phyloP scores from a whole-genome alignment of 2,329 filamentous ascomycete species.

The Thielaviopsis populi region DNA sequence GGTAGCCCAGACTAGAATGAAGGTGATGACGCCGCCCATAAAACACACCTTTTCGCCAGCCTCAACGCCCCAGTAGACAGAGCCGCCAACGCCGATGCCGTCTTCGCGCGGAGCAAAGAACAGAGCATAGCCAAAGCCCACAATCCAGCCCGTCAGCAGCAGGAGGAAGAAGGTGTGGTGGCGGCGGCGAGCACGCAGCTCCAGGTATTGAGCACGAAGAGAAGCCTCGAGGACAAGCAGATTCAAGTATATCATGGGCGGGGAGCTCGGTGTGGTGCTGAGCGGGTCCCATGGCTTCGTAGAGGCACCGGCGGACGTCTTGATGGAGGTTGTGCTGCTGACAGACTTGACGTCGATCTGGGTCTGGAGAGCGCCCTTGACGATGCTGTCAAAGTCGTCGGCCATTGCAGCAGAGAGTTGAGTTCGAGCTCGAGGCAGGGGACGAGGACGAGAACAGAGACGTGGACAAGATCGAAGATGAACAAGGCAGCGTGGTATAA shows the following conservation, averaged over 20 bases:
- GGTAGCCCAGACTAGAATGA: slow-evolving; percentile 77
- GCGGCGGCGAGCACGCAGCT: slow-evolving; percentile 70
- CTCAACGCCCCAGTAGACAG: slow-evolving; percentile 92
- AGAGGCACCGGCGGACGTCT: slow-evolving; percentile 29
- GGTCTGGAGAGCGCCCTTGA: slow-evolving; percentile 71
- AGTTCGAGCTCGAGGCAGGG: neutral
- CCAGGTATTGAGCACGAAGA: slow-evolving; percentile 81
- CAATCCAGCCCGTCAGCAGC: slow-evolving; percentile 64
- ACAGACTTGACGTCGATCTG: slow-evolving; percentile 30
- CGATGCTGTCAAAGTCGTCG: slow-evolving; percentile 56
- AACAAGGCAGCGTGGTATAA: neutral
- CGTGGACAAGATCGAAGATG: neutral
- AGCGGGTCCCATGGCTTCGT: slow-evolving; percentile 51
- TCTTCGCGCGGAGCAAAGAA: slow-evolving; percentile 95
- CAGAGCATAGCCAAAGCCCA: slow-evolving; percentile 74
- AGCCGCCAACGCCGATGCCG: slow-evolving; percentile 77
- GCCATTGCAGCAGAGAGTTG: slow-evolving; percentile 5
- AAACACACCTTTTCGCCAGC: slow-evolving; percentile 81
- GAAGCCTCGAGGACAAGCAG: slow-evolving; percentile 92
- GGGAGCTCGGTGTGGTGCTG: slow-evolving; percentile 70
- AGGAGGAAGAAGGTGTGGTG: slow-evolving; percentile 88
- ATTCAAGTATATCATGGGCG: slow-evolving; percentile 95
- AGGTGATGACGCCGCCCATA: slow-evolving; percentile 78
- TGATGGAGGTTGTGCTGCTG: slow-evolving; percentile 25
- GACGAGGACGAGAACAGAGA: neutral